These are phyloP conservation scores for Lumnitzera racemosa DNA, from an alignment of 345 rosid genomes.

Conservation along the genomic window DNA sequence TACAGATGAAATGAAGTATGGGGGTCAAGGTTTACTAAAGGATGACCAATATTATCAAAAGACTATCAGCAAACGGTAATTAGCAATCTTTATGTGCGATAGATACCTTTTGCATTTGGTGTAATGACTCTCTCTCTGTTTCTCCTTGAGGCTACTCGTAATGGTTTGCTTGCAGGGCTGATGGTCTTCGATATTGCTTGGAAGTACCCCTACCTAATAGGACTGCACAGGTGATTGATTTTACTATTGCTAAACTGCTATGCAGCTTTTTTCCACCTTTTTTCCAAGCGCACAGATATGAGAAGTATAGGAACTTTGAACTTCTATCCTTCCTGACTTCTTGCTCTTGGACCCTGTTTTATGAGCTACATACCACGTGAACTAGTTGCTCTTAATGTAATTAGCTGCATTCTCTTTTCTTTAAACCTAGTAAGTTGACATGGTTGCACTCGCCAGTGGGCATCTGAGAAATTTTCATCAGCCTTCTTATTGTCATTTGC, in stretches of 20 bases:
- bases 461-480: not conserved
- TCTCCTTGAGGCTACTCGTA: no score
- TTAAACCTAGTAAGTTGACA: not conserved
- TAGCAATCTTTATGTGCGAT: not conserved
- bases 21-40: slow-evolving; percentile 58
- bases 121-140: no score
- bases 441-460: not conserved
- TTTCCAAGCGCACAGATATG: not conserved
- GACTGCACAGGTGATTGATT: slow-evolving; percentile 75
- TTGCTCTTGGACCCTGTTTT: not conserved
- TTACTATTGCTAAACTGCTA: not conserved
- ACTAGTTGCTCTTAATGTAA: not conserved
- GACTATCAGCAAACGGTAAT: slow-evolving; percentile 57
- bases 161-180: slow-evolving; percentile 43
- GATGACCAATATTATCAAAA: slow-evolving; percentile 60
- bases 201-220: slow-evolving; percentile 76
- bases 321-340: not conserved
- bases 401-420: not conserved
- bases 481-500: not conserved
- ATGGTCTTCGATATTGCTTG: slow-evolving; percentile 66
- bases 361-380: not conserved
- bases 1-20: slow-evolving; percentile 73
- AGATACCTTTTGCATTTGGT: not conserved
- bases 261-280: not conserved
- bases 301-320: not conserved